Conservation (phyloP, 371 early-diverging fungal species). For the Syncephalastrum racemosum region DNA sequence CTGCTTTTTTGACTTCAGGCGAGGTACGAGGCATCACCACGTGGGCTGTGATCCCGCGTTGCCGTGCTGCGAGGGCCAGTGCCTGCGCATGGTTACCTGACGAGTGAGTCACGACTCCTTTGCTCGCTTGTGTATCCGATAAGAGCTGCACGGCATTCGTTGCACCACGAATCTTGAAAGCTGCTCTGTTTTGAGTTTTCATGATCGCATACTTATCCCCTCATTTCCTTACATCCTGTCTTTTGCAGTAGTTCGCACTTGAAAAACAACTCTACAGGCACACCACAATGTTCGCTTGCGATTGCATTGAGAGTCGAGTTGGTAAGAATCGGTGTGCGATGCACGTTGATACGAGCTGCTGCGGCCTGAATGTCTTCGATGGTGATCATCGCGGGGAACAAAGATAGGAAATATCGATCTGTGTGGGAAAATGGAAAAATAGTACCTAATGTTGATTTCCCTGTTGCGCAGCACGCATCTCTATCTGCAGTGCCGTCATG, state of each 20-base stretch:
- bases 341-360: conserved; percentile 44
- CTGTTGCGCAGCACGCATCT: too few species aligned
- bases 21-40: conserved; percentile 57
- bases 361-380: conserved; percentile 44
- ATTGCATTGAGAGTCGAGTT: conserved; percentile 29
- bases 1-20: conserved; percentile 50
- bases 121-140: conserved; percentile 26
- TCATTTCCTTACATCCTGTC: conserved; percentile 44
- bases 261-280: conserved; percentile 43
- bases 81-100: conserved; percentile 58
- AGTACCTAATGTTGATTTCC: too few species aligned
- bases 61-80: conserved; percentile 42
- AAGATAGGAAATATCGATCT: too few species aligned
- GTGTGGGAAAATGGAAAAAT: too few species aligned
- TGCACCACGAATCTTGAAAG: conserved; percentile 65
- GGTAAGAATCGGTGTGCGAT: conserved; percentile 54
- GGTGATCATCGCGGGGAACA: conserved; percentile 11
- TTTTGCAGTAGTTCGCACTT: conserved; percentile 61
- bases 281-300: conserved; percentile 17
- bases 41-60: conserved; percentile 44
- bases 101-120: conserved; percentile 48
- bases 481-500: too few species aligned
- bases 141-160: conserved; percentile 44
- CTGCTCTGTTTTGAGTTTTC: conserved; percentile 18
- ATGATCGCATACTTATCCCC: neutral